Evolutionary conservation across 495 filamentous ascomycete species (phyloP).

Genomic region (Ramalina intermedia): DNA sequence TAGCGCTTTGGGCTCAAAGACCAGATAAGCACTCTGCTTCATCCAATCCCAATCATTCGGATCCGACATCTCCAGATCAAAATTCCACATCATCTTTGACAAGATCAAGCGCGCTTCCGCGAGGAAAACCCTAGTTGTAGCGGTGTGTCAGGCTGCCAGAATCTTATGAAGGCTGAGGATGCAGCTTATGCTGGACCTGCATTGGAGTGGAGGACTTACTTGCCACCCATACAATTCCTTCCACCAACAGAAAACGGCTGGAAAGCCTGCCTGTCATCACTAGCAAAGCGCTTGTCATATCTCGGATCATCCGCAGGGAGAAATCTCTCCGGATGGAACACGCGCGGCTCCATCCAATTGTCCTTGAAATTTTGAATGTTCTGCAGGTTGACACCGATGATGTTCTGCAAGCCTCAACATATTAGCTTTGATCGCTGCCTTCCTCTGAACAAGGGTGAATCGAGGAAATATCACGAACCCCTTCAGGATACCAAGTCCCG

Average conservation of each 20-base stretch:
- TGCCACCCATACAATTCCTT: slow-evolving; percentile 29
- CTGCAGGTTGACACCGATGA: slow-evolving; percentile 4
- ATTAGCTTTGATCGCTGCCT: background rate
- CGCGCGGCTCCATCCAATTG: slow-evolving; percentile 2
- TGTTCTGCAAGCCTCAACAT: background rate
- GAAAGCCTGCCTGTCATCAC: slow-evolving; percentile 23
- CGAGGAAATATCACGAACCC: background rate
- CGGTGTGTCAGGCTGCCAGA: no score
- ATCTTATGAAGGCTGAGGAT: no score
- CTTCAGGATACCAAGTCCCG: slow-evolving; percentile 1
- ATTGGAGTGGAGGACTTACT: slow-evolving; percentile 15
- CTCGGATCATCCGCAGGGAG: background rate
- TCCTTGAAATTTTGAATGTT: background rate
- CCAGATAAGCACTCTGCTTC: slow-evolving; percentile 7
- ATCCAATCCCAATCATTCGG: slow-evolving; percentile 2
- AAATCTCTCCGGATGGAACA: slow-evolving; percentile 5
- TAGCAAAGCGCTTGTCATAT: slow-evolving; percentile 16
- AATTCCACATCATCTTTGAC: slow-evolving; percentile 8
- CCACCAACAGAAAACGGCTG: slow-evolving; percentile 31
- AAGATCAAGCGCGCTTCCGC: slow-evolving; percentile 6
- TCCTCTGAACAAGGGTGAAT: background rate
- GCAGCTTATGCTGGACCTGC: no score
- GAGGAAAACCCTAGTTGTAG: slow-evolving; percentile 1
- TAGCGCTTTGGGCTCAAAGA: slow-evolving; percentile 4
- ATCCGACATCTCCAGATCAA: slow-evolving; percentile 3